Conservation (phyloP, 2,329 filamentous ascomycete species). For the Trichoderma pleuroti region DNA sequence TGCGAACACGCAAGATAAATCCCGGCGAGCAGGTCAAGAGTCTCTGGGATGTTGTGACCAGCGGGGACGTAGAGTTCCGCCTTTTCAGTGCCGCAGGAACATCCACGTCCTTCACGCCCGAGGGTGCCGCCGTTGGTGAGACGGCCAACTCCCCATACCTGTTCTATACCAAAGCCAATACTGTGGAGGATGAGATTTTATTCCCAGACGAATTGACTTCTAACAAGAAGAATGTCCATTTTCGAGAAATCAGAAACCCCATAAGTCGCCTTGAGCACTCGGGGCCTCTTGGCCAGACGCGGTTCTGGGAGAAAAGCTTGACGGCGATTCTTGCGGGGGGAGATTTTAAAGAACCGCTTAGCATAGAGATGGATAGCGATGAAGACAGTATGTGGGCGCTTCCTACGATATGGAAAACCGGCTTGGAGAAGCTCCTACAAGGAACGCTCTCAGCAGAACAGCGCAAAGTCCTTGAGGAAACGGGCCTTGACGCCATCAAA, state of each 20-base stretch:
- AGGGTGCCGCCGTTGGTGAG: neutral
- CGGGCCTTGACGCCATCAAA: neutral
- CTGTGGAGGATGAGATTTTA: slow-evolving; percentile 26
- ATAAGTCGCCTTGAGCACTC: slow-evolving; percentile 23
- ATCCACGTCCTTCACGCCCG: neutral
- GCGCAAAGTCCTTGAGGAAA: slow-evolving; percentile 5
- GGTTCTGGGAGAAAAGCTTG: slow-evolving; percentile 14
- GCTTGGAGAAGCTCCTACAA: slow-evolving; percentile 17
- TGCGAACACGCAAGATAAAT: slow-evolving; percentile 27
- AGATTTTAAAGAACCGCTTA: neutral
- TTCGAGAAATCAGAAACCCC: slow-evolving; percentile 26
- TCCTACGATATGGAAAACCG: slow-evolving; percentile 26
- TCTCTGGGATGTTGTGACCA: slow-evolving; percentile 26
- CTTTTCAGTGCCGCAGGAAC: slow-evolving; percentile 18
- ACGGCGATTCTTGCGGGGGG: neutral
- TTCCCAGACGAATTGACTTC: slow-evolving; percentile 27
- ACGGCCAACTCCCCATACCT: slow-evolving; percentile 20
- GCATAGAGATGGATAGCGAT: slow-evolving; percentile 13
- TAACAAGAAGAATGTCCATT: slow-evolving; percentile 21
- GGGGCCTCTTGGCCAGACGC: slow-evolving; percentile 17
- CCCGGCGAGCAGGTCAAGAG: slow-evolving; percentile 24
- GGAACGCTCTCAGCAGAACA: neutral
- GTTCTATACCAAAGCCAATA: slow-evolving; percentile 29
- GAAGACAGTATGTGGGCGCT: slow-evolving; percentile 24
- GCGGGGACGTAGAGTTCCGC: slow-evolving; percentile 21